phyloP scores from a whole-genome alignment of 441 rosid species.

The Viola pubescens region DNA sequence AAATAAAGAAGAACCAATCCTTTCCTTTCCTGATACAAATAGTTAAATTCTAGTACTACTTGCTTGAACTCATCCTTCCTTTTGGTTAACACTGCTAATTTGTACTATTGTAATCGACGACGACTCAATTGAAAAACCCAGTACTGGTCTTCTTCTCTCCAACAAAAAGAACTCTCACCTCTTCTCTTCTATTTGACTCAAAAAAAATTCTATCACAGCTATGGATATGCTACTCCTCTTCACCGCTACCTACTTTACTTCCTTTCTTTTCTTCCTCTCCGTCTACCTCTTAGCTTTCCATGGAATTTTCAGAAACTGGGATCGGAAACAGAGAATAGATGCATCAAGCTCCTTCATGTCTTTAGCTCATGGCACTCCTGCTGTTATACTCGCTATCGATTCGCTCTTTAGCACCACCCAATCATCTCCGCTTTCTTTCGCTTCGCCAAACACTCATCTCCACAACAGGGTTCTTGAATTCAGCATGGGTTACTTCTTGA shows the following conservation, averaged over 20 bases:
- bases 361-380: conserved; percentile 74
- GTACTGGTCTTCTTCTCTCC: no score
- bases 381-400: conserved; percentile 36
- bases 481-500: conserved; percentile 66
- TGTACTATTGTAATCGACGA: no score
- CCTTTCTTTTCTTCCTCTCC: conserved; percentile 37
- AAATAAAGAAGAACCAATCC: no score
- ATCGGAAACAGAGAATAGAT: conserved; percentile 32
- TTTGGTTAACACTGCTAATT: no score
- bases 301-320: conserved; percentile 53
- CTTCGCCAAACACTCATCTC: conserved; percentile 42
- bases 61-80: no score
- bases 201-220: not conserved
- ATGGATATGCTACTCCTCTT: conserved; percentile 16
- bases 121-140: no score
- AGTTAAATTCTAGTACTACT: no score
- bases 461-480: conserved; percentile 56
- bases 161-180: no score
- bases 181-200: no score
- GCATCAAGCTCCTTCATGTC: conserved; percentile 79
- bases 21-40: no score
- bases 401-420: conserved; percentile 23
- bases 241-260: conserved; percentile 24
- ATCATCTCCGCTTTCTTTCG: conserved; percentile 21
- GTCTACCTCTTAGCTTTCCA: conserved; percentile 43